phyloP scores from a whole-genome alignment of 2,329 filamentous ascomycete genomes.

The Pestalotiopsis sp. region DNA sequence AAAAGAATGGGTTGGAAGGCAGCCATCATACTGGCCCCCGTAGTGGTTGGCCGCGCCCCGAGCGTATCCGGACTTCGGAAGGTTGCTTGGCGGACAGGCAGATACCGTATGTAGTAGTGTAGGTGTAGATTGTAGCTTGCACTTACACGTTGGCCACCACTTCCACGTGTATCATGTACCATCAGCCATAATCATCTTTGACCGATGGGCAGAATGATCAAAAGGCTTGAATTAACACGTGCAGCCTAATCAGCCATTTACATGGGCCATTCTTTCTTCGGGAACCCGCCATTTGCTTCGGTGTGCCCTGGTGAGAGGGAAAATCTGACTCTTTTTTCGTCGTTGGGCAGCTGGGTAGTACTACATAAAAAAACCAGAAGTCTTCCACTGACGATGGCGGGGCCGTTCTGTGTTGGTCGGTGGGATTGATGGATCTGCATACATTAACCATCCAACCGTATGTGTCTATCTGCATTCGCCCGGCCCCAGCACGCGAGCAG shows the following conservation, averaged over 20 bases:
- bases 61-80: background rate
- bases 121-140: background rate
- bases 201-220: background rate
- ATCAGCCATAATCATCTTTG: background rate
- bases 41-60: background rate
- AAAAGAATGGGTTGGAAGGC: background rate
- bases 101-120: background rate
- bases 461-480: background rate
- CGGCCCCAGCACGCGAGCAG: background rate
- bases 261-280: no score
- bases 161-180: no score
- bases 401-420: background rate
- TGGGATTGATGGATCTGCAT: background rate
- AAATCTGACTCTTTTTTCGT: background rate
- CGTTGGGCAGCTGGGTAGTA: background rate
- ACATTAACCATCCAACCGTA: background rate
- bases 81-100: background rate
- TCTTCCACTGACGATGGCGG: background rate
- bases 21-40: background rate
- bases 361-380: background rate
- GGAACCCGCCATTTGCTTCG: no score
- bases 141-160: background rate
- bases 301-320: background rate
- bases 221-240: no score
- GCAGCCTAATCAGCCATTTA: no score